phyloP scores from a whole-genome alignment of 2,329 filamentous ascomycete genomes.

The Fusarium austroafricanum region DNA sequence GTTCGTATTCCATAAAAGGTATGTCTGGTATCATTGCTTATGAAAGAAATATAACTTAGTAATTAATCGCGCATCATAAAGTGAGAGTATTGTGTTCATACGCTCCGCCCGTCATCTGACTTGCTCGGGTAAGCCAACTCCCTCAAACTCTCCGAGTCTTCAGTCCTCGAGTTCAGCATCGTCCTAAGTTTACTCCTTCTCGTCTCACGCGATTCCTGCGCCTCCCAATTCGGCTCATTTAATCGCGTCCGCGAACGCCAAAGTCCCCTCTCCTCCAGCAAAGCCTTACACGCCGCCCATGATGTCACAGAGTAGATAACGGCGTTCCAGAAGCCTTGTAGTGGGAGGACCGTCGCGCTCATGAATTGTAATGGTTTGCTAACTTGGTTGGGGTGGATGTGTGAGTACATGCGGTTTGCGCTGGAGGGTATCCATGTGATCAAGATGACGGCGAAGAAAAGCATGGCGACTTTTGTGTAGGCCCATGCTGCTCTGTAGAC shows the following conservation, averaged over 20 bases:
- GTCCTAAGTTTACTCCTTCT: not conserved
- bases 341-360: not conserved
- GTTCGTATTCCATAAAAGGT: too few species aligned
- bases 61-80: fast-evolving
- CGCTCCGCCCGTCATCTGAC: not conserved
- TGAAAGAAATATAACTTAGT: fast-evolving
- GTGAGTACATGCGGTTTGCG: conserved; percentile 7
- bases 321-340: conserved; percentile 6
- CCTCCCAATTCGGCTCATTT: not conserved
- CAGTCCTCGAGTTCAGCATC: not conserved
- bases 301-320: conserved; percentile 1
- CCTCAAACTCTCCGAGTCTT: not conserved
- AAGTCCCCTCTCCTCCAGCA: not conserved
- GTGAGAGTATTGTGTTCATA: not conserved
- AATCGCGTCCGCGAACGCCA: not conserved
- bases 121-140: not conserved
- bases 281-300: not conserved
- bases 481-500: conserved; percentile 12
- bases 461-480: conserved; percentile 8
- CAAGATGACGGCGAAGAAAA: not conserved
- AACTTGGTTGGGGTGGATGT: not conserved
- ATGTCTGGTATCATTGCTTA: not conserved
- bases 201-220: not conserved
- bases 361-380: conserved; percentile 14
- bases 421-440: conserved; percentile 6